Evolutionary conservation across 768 basidiomycete species (phyloP), one percentile per base, ranked within the genome.

Genomic region (Termitomyces sp.): DNA sequence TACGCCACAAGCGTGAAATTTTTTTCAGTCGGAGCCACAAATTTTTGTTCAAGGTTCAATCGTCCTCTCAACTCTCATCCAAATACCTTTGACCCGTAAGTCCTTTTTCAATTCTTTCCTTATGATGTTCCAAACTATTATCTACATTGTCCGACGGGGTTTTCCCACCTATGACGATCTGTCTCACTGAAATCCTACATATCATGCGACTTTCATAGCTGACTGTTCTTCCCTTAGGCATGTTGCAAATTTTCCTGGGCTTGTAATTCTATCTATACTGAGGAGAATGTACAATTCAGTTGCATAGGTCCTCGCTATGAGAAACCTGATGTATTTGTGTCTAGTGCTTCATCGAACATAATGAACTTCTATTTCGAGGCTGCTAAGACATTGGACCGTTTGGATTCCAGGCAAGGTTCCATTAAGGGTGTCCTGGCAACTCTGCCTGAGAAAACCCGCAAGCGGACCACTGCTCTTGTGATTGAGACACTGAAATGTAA

Each of bases 311-410:
- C 34, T 53, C 45, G 11, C 31, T n/a, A 21, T 60, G 54, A 49
- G 48, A 52, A 55, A 53, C 47, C 63, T 69, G 50, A 58, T 68
- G 53, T 62, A 57, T 43, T 61, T 67, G 53, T 73, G 70, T 69
- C 68, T 68, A 70, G 68, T 51, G 56, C 71, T 68, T 52, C 54
- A 46, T 54, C 45, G 63, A 65, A 62, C 49, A 29, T 68, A 72
- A 96, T 97, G 95, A 95, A 95, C 77, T 95, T 96, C 76, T 97
- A 97, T 77, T 93, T 93, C 76, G 87, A 92, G 70, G 92, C 93
- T 62, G 88, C 88, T 62, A 80, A 85, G 65, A 80, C 86, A 5
- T 77, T 98, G 64, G 93, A 96, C 68, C 87, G 86, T 63, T 80
- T 98, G 58, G 90, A 95, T 68, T 82, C 84, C 43, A 94, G 89